Percentiles rank a stretch among this genome's conserved stretches.
Evolutionary conservation across 306 rosid genomes (phyloP).

Genomic region (cucumber (Cucumis sativus)): DNA sequence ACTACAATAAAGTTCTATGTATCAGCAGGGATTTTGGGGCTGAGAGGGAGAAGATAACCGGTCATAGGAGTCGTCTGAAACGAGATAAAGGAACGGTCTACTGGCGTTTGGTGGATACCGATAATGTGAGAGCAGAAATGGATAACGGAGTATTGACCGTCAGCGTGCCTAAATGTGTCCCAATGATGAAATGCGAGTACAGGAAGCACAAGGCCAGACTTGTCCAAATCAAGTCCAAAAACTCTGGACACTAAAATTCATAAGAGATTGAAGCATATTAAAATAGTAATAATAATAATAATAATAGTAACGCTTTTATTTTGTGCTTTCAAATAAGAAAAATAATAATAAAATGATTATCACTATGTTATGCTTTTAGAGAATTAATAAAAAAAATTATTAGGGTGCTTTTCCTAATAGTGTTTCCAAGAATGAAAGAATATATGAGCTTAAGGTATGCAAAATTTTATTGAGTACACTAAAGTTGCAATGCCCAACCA

Average conservation of each 20-base stretch:
- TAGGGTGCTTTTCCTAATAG: neutral
- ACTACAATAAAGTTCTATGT: constrained; percentile 12
- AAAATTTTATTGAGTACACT: too few relatives aligned
- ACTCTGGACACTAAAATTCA: constrained; percentile 4
- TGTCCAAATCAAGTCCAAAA: too few relatives aligned
- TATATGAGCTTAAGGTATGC: neutral
- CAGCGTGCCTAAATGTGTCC: constrained; percentile 20
- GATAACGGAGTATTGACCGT: constrained; percentile 32
- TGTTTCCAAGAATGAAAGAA: neutral
- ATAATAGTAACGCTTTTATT: neutral
- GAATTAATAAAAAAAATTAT: neutral
- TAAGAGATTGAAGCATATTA: neutral
- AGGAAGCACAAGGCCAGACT: neutral
- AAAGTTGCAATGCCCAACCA: too few relatives aligned
- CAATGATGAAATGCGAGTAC: neutral
- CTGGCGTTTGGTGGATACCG: constrained; percentile 16
- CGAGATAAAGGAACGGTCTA: constrained; percentile 17
- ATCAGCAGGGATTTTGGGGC: constrained; percentile 21
- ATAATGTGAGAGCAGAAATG: constrained; percentile 23
- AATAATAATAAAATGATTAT: too few relatives aligned
- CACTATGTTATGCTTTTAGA: too few relatives aligned
- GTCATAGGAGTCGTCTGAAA: constrained; percentile 18
- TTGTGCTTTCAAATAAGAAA: neutral
- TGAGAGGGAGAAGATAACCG: constrained; percentile 20
- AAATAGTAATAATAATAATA: too few relatives aligned